Evolutionary conservation across 2,329 filamentous ascomycete genomes (phyloP).

Genomic region (Neocatenulostroma microsporum): DNA sequence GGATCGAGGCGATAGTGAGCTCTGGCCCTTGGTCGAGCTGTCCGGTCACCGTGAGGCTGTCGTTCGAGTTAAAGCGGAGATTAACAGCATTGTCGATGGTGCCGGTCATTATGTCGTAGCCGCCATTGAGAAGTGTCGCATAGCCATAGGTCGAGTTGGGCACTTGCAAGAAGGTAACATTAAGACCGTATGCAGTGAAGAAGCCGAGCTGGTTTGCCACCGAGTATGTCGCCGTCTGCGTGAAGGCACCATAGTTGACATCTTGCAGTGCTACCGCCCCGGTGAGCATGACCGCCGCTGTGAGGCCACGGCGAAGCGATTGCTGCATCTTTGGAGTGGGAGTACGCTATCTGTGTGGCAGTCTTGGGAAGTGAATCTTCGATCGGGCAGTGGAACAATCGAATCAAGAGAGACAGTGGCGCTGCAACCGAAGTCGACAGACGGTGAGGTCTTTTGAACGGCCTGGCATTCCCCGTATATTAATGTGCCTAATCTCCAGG

Average conservation of each 20-base stretch:
- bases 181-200: constrained; percentile 1
- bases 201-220: background rate
- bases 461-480: no score
- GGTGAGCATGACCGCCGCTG: no score
- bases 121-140: background rate
- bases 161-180: background rate
- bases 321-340: no score
- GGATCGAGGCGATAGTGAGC: background rate
- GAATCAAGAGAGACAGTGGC: no score
- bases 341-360: no score
- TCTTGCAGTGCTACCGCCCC: background rate
- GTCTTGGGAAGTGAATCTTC: no score
- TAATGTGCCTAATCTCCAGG: no score
- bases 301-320: background rate
- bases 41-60: background rate
- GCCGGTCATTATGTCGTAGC: constrained; percentile 1
- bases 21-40: constrained; percentile 1
- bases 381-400: no score
- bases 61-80: background rate
- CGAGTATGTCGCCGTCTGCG: background rate
- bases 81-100: constrained; percentile 5
- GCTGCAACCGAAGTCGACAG: no score
- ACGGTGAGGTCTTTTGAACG: no score
- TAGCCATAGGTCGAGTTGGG: constrained; percentile 5
- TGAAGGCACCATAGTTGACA: constrained; percentile 1